These are phyloP conservation scores for Sedum album DNA, from an alignment of 164 flowering plant species.

Conservation along the genomic window DNA sequence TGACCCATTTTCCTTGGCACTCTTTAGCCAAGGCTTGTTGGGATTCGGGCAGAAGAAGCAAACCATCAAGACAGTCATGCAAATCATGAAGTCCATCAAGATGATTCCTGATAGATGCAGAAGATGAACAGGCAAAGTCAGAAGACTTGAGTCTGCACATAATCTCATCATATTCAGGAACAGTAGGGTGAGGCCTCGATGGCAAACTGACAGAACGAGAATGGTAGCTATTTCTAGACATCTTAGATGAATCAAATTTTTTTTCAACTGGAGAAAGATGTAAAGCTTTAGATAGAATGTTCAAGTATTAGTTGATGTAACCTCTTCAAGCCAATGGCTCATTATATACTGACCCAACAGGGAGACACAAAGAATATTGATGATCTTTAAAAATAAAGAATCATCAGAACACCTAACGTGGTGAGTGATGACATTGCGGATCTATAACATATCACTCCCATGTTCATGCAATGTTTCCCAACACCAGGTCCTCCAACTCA, in stretches of 20 bases:
- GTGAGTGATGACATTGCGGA: not conserved
- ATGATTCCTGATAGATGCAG: slow-evolving; percentile 16
- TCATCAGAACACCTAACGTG: not conserved
- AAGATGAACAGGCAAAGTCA: slow-evolving; percentile 16
- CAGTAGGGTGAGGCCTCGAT: slow-evolving; percentile 18
- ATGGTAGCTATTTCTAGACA: slow-evolving; percentile 14
- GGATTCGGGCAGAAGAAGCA: slow-evolving; percentile 22
- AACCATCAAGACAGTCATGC: slow-evolving; percentile 19
- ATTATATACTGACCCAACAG: not conserved
- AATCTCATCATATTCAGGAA: slow-evolving; percentile 13
- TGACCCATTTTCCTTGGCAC: slow-evolving; percentile 8
- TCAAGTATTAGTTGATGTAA: slow-evolving; percentile 1
- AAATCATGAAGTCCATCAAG: slow-evolving; percentile 21
- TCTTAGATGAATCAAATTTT: not conserved
- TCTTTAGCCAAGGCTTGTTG: slow-evolving; percentile 17
- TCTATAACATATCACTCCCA: not conserved
- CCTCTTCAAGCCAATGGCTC: not conserved
- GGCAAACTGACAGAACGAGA: slow-evolving; percentile 26
- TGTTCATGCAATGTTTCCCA: slow-evolving; percentile 2
- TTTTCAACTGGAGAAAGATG: not conserved
- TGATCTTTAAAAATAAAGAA: not conserved
- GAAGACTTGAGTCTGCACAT: slow-evolving; percentile 17
- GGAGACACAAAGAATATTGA: not conserved
- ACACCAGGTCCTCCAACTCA: slow-evolving; percentile 1
- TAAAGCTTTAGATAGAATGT: not conserved